These are phyloP conservation scores for Russula olivacea DNA, from an alignment of 768 basidiomycete genomes.

Conservation along the genomic window DNA sequence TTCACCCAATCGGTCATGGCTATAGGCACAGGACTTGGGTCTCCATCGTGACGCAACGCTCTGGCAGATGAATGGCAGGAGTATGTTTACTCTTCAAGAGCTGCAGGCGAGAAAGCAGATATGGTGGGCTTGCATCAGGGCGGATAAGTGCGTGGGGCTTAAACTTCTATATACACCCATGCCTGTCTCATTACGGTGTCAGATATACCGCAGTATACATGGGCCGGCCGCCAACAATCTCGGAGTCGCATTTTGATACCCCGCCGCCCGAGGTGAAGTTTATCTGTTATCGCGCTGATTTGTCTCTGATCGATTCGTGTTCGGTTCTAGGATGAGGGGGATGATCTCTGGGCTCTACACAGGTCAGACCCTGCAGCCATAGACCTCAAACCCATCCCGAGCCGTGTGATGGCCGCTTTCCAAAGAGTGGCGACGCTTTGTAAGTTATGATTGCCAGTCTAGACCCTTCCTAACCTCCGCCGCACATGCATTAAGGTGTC, in stretches of 20 bases:
- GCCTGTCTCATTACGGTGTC: constrained; percentile 14
- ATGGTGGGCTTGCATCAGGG: constrained; percentile 72
- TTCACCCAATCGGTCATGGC: constrained; percentile 10
- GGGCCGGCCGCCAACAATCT: constrained; percentile 65
- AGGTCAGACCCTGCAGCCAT: constrained; percentile 37
- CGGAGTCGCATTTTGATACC: constrained; percentile 65
- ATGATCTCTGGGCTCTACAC: constrained; percentile 46
- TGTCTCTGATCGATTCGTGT: background rate
- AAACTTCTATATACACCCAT: background rate
- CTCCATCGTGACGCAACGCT: constrained; percentile 71
- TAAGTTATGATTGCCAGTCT: constrained; percentile 32
- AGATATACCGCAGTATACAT: constrained; percentile 73
- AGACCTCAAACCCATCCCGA: constrained; percentile 44
- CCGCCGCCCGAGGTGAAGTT: constrained; percentile 45
- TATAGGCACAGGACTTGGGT: constrained; percentile 72
- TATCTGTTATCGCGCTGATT: background rate
- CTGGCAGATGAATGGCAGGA: constrained; percentile 60
- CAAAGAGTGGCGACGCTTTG: constrained; percentile 53
- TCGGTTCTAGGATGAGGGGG: constrained; percentile 49
- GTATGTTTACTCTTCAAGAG: constrained; percentile 56
- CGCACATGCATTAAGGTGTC: constrained; percentile 39
- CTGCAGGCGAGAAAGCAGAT: constrained; percentile 68
- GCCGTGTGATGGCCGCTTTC: constrained; percentile 49
- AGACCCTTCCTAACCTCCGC: background rate
- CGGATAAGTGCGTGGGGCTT: constrained; percentile 50